A percentile compares a stretch with the other conserved stretches of the same genome.
These are phyloP conservation scores for Citrus australasica DNA, from an alignment of 345 rosid species.

Conservation along the genomic window DNA sequence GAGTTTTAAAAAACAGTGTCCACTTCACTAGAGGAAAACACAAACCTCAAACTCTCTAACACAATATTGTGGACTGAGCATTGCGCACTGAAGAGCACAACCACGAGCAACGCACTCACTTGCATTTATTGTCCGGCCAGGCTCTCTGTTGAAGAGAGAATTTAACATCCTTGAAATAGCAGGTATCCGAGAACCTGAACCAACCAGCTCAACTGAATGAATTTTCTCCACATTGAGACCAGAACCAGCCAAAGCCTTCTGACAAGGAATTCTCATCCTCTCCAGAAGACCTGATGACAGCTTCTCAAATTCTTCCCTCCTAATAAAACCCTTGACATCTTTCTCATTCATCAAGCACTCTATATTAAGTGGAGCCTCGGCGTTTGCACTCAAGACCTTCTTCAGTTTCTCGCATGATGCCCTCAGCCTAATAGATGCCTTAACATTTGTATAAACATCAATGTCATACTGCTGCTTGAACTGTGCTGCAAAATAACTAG, in stretches of 20 bases:
- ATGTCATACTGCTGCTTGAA: slow-evolving; percentile 56
- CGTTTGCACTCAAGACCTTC: slow-evolving; percentile 71
- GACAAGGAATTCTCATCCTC: slow-evolving; percentile 46
- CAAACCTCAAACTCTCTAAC: slow-evolving; percentile 60
- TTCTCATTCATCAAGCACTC: slow-evolving; percentile 73
- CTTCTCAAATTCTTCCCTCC: slow-evolving; percentile 62
- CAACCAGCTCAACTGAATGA: slow-evolving; percentile 65
- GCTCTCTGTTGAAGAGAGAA: slow-evolving; percentile 47
- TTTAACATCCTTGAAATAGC: slow-evolving; percentile 47
- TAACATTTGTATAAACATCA: slow-evolving; percentile 53
- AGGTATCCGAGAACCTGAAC: slow-evolving; percentile 68
- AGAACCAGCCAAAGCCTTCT: slow-evolving; percentile 55
- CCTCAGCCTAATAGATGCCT: slow-evolving; percentile 55
- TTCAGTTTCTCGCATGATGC: slow-evolving; percentile 65
- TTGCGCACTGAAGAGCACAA: slow-evolving; percentile 76
- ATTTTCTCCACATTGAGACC: slow-evolving; percentile 47
- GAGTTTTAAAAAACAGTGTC: background rate
- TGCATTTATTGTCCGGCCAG: slow-evolving; percentile 61
- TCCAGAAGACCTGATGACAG: slow-evolving; percentile 46
- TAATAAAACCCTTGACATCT: slow-evolving; percentile 63
- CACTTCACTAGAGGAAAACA: background rate
- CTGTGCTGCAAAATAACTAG: slow-evolving; percentile 43
- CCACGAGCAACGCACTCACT: slow-evolving; percentile 73
- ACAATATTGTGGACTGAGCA: slow-evolving; percentile 63
- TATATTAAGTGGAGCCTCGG: slow-evolving; percentile 59